Percentiles rank a stretch among this genome's conserved stretches.
phyloP scores from a whole-genome alignment of 2,329 filamentous ascomycete species.

The Penicillium sp. region DNA sequence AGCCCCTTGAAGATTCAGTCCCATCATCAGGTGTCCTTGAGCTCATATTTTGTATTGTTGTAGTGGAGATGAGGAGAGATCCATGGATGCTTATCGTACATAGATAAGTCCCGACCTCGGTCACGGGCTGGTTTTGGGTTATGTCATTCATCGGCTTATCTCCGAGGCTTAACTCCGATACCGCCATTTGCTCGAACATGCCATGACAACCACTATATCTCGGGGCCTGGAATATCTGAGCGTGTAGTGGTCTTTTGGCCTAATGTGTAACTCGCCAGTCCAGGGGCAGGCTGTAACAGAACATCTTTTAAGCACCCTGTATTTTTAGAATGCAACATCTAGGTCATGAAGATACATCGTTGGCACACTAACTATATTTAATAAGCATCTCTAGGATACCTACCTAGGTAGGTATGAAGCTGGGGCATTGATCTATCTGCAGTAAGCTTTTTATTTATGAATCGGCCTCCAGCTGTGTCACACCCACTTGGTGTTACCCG shows the following conservation, averaged over 20 bases:
- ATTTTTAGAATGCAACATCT: not conserved
- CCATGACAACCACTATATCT: too few relatives aligned
- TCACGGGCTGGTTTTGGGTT: not conserved
- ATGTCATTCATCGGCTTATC: not conserved
- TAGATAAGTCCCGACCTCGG: conserved; percentile 3
- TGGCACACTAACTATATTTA: not conserved
- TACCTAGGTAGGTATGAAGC: not conserved
- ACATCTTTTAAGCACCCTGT: too few relatives aligned
- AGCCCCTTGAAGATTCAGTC: conserved; percentile 20
- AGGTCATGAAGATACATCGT: not conserved
- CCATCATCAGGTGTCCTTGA: conserved; percentile 8
- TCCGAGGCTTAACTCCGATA: not conserved
- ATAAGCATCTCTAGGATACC: not conserved
- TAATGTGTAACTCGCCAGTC: too few relatives aligned
- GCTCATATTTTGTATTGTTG: conserved; percentile 24
- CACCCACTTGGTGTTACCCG: not conserved
- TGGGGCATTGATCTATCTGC: not conserved
- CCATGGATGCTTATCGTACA: conserved; percentile 4
- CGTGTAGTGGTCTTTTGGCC: too few relatives aligned
- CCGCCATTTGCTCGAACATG: too few relatives aligned
- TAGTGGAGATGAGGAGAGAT: not conserved
- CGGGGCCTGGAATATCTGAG: too few relatives aligned
- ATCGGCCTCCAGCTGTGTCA: not conserved
- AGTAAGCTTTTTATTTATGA: too few relatives aligned
- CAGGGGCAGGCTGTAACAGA: too few relatives aligned